These are phyloP conservation scores for Boechera stricta DNA, from an alignment of 345 rosid genomes.

Conservation along the genomic window DNA sequence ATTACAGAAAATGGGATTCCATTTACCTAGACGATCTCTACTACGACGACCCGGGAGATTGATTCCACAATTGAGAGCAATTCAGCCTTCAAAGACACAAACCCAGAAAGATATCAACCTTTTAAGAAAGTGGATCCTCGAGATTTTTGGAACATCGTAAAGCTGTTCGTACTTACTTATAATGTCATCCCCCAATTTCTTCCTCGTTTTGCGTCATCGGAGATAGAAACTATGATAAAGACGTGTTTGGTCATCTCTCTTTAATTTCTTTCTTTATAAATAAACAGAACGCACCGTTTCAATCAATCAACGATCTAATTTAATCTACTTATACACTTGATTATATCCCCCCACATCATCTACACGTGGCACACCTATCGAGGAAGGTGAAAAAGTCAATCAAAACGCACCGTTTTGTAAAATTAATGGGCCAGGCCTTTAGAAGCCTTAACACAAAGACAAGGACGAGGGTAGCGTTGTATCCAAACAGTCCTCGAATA, in stretches of 20 bases:
- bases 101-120: not conserved
- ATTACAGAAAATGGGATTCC: not conserved
- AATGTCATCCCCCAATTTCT: not conserved
- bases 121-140: conserved; percentile 20
- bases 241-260: conserved; percentile 71
- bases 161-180: conserved; percentile 31
- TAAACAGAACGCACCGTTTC: conserved; percentile 38
- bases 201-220: conserved; percentile 18
- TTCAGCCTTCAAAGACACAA: conserved; percentile 8
- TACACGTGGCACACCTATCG: conserved; percentile 30
- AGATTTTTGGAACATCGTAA: conserved; percentile 31
- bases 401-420: not conserved
- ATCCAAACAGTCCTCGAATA: conserved; percentile 28
- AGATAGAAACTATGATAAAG: conserved; percentile 45
- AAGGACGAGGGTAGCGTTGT: not conserved
- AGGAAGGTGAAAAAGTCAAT: not conserved
- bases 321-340: no score
- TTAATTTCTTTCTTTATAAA: conserved; percentile 28
- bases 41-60: not conserved
- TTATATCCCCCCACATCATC: not conserved
- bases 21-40: conserved; percentile 31
- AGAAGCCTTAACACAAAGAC: not conserved
- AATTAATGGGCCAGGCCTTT: not conserved
- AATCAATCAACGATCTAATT: conserved; percentile 10
- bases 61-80: conserved; percentile 16